Evolutionary conservation across 2,329 filamentous ascomycete species (phyloP).

Genomic region (Talaromyces islandicus): DNA sequence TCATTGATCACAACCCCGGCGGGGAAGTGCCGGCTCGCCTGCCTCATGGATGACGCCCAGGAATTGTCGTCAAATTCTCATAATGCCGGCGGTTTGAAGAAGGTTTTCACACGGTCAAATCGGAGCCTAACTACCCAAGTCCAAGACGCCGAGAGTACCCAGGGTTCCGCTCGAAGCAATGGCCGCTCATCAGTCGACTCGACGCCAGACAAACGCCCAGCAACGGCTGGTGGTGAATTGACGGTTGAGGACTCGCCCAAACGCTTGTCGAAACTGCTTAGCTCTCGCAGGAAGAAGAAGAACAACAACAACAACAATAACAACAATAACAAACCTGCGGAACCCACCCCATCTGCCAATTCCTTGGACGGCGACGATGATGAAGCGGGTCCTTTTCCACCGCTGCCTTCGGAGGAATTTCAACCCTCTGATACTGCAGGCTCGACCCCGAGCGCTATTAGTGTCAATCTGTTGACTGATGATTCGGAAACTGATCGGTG

Average conservation of each 20-base stretch:
- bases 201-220: slow-evolving; percentile 30
- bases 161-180: slow-evolving; percentile 27
- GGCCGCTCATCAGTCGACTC: slow-evolving; percentile 35
- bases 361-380: not conserved
- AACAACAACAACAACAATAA: slow-evolving; percentile 30
- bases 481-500: slow-evolving; percentile 37
- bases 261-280: slow-evolving; percentile 48
- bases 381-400: not conserved
- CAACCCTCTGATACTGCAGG: slow-evolving; percentile 17
- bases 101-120: slow-evolving; percentile 27
- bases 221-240: slow-evolving; percentile 25
- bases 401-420: slow-evolving; percentile 12
- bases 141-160: slow-evolving; percentile 26
- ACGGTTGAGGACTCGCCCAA: slow-evolving; percentile 29
- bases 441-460: slow-evolving; percentile 16
- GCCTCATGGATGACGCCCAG: slow-evolving; percentile 28
- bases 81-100: slow-evolving; percentile 29
- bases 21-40: not conserved
- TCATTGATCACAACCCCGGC: not conserved
- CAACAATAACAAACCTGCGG: slow-evolving; percentile 13
- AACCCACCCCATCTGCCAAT: slow-evolving; percentile 5
- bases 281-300: slow-evolving; percentile 38
- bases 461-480: slow-evolving; percentile 27
- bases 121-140: slow-evolving; percentile 32
- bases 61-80: slow-evolving; percentile 16